phyloP scores from a whole-genome alignment of 2,329 filamentous ascomycete genomes.

The Didymellaceae sp. region DNA sequence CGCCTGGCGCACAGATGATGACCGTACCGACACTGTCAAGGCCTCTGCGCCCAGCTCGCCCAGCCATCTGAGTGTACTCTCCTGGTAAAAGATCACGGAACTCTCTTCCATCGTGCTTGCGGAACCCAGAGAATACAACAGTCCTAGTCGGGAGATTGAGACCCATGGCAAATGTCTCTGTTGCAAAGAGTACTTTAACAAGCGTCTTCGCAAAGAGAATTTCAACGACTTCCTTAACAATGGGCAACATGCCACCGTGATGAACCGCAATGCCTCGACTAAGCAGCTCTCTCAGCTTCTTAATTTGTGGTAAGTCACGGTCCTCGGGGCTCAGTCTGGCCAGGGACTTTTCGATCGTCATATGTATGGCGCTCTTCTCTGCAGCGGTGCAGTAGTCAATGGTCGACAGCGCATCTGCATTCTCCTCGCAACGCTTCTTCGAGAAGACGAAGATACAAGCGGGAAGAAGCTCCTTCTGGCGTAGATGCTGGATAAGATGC shows the following conservation, averaged over 20 bases:
- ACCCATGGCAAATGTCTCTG: constrained; percentile 98
- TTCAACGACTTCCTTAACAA: constrained; percentile 97
- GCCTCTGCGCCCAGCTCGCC: constrained; percentile 89
- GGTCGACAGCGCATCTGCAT: constrained; percentile 92
- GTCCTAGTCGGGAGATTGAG: constrained; percentile 94
- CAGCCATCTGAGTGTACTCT: constrained; percentile 99
- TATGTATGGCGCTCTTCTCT: constrained; percentile 96
- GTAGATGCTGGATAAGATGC: constrained; percentile 88
- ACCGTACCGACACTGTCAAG: constrained; percentile 92
- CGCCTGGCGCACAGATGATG: constrained; percentile 83
- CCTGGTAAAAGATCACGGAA: constrained; percentile 92
- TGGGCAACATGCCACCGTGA: constrained; percentile 90
- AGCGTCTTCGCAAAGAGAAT: constrained; percentile 94
- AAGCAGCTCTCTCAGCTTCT: constrained; percentile 83
- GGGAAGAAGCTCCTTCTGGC: constrained; percentile 84
- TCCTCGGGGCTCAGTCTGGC: constrained; percentile 91
- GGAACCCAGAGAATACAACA: constrained; percentile 95
- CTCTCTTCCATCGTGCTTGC: constrained; percentile 91
- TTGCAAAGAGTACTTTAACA: constrained; percentile 96
- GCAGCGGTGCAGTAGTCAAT: constrained; percentile 91
- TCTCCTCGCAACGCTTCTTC: constrained; percentile 96
- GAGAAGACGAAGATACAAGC: constrained; percentile 99
- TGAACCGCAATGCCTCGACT: constrained; percentile 92
- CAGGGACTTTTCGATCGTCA: constrained; percentile 95
- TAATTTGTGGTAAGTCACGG: constrained; percentile 86